Conservation (phyloP, 1,139 yeast species). For the Blastobotrys ciferrii region DNA sequence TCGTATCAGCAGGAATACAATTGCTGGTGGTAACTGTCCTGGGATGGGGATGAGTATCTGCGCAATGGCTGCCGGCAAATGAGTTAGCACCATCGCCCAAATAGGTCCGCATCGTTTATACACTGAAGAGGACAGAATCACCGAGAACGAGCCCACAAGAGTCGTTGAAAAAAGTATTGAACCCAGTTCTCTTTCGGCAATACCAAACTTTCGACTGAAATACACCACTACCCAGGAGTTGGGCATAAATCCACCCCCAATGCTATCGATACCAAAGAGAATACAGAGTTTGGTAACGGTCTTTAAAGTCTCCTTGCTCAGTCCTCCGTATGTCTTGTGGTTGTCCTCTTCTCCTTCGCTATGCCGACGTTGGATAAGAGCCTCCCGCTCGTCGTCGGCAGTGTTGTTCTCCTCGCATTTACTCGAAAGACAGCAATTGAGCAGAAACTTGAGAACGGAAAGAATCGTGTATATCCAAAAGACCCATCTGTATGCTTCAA, state of each 20-base stretch:
- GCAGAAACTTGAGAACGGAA: slow-evolving; percentile 53
- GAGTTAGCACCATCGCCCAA: slow-evolving; percentile 70
- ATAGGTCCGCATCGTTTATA: slow-evolving; percentile 75
- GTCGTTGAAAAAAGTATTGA: slow-evolving; percentile 60
- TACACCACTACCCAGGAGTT: slow-evolving; percentile 85
- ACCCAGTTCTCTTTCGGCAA: slow-evolving; percentile 41
- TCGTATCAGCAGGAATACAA: slow-evolving; percentile 45
- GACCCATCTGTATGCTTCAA: slow-evolving; percentile 53
- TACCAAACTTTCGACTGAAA: slow-evolving; percentile 42
- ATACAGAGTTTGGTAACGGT: slow-evolving; percentile 42
- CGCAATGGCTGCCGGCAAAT: slow-evolving; percentile 72
- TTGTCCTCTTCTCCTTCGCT: slow-evolving; percentile 4
- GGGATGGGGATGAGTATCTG: slow-evolving; percentile 55
- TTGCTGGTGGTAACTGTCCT: slow-evolving; percentile 29
- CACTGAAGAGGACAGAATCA: slow-evolving; percentile 68
- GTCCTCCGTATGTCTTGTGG: not conserved
- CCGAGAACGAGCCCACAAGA: slow-evolving; percentile 57
- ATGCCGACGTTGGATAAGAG: slow-evolving; percentile 11
- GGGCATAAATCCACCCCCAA: slow-evolving; percentile 87
- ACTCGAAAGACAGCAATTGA: slow-evolving; percentile 54
- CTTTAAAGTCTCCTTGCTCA: slow-evolving; percentile 19
- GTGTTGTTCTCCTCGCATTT: slow-evolving; percentile 48
- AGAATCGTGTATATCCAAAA: slow-evolving; percentile 58
- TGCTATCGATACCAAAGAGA: slow-evolving; percentile 69
- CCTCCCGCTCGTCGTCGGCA: slow-evolving; percentile 12